Base-by-base conservation (phyloP, 208 protist genomes). In the Trypanosoma theileri region DNA sequence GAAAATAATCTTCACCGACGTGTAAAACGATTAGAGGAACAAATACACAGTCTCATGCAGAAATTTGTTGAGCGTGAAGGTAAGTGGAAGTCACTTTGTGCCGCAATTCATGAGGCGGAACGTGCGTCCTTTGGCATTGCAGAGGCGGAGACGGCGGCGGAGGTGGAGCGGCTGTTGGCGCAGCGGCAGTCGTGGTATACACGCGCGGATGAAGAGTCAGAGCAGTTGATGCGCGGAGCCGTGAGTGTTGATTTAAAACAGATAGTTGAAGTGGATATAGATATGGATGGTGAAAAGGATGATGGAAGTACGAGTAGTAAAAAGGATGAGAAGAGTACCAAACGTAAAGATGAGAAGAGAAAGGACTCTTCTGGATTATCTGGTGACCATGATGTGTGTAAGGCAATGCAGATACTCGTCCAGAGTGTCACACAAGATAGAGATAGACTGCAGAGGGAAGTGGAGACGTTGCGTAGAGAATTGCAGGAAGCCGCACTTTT, bases 51-150 rank as follows among this genome's bases (percentile, higher is more conserved):
- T n/a, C 63, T 73, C 12, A 64, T 59, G 59, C 61, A 70, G 48
- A 70, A 72, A 8, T 63, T 75, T 12, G 62, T 59, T 24, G 67
- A 46, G 17, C 82, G 88, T 3, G 88, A 93, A 66, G 59, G 45
- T 24, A 61, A 70, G 62, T 93, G 88, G 88, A 80, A 81, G 26
- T 64, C 67, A 14, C 81, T 93, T 16, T 93, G 85, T 51, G 73
- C 75, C 1, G 61, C 71, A 16, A 57, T 93, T 19, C 83, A 89
- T 65, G 71, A 73, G 26, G 85, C 81, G 2, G 88, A 89, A 73
- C 77, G 85, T 57, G 45, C 75, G 3, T 86, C 85, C 19, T 85
- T 86, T 71, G 45, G 52, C 21, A 69, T 91, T 14, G 72, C 75
- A 4, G 75, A 79, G 8, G 79, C 80, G 46, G 61, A 80, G 11